phyloP scores from a whole-genome alignment of 371 early-diverging fungal genomes.

The Rhizopus delemar region DNA sequence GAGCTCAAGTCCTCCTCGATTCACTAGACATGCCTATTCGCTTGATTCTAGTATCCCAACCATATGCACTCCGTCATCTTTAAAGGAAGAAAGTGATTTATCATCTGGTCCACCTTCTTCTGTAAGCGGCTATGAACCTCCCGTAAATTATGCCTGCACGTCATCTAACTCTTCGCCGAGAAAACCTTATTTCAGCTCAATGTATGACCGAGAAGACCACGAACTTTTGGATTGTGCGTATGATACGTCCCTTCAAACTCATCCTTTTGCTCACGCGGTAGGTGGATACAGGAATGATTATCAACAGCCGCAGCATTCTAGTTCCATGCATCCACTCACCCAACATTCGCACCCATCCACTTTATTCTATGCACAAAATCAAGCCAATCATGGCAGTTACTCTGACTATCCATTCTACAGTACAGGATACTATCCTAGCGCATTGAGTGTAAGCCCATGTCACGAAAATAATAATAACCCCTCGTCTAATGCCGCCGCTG shows the following conservation, averaged over 20 bases:
- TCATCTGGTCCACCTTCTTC: slow-evolving; percentile 32
- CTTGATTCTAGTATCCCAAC: slow-evolving; percentile 20
- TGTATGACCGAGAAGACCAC: slow-evolving; percentile 26
- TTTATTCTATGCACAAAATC: slow-evolving; percentile 1
- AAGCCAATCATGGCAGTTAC: slow-evolving; percentile 7
- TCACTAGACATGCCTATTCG: slow-evolving; percentile 21
- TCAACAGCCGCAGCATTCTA: background rate
- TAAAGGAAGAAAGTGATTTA: slow-evolving; percentile 28
- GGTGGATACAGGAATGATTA: background rate
- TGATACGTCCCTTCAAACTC: background rate
- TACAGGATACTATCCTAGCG: slow-evolving; percentile 27
- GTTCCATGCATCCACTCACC: background rate
- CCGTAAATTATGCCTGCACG: slow-evolving; percentile 24
- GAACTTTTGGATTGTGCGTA: slow-evolving; percentile 23
- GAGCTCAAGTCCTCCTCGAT: slow-evolving; percentile 23
- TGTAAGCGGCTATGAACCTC: slow-evolving; percentile 26
- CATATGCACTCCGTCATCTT: slow-evolving; percentile 22
- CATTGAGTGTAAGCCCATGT: slow-evolving; percentile 23
- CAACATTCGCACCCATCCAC: background rate
- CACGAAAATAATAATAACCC: slow-evolving; percentile 14
- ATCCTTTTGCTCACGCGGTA: background rate
- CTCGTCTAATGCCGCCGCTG: slow-evolving; percentile 8
- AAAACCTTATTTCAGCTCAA: slow-evolving; percentile 22
- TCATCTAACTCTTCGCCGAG: slow-evolving; percentile 24
- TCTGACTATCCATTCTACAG: slow-evolving; percentile 27